A percentile compares a stretch with the other conserved stretches of the same genome.
phyloP scores from a whole-genome alignment of 192 early-diverging fungal species.

The Obelidium mucronatum region DNA sequence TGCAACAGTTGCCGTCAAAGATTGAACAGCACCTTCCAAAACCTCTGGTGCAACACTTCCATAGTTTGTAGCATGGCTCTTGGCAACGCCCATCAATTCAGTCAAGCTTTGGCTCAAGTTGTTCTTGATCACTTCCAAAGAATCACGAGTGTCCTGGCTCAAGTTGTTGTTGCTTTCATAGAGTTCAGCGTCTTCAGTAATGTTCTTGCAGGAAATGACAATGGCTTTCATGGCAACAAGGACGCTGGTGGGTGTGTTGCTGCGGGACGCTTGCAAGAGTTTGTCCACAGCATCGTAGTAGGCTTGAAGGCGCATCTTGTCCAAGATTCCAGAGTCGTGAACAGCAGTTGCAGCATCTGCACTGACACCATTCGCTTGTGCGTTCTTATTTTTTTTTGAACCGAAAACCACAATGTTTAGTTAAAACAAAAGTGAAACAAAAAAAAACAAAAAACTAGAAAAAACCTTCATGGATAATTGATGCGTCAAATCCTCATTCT shows the following conservation, averaged over 20 bases:
- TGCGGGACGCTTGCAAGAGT: conserved; percentile 76
- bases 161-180: conserved; percentile 63
- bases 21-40: conserved; percentile 82
- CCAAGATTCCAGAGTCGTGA: conserved; percentile 63
- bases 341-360: not conserved
- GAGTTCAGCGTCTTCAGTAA: conserved; percentile 82
- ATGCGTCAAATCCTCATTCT: conserved; percentile 65
- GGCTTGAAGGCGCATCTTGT: conserved; percentile 69
- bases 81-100: conserved; percentile 75
- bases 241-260: conserved; percentile 74
- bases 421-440: not conserved
- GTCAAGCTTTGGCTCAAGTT: conserved; percentile 70
- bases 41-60: conserved; percentile 68
- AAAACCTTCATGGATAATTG: conserved; percentile 37
- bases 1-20: conserved; percentile 80
- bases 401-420: not conserved
- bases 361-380: not conserved
- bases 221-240: conserved; percentile 86
- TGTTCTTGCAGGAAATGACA: conserved; percentile 80
- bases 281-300: conserved; percentile 88
- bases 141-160: conserved; percentile 52
- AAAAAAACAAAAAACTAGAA: not conserved
- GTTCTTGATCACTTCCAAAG: conserved; percentile 63
- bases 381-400: not conserved
- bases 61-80: conserved; percentile 75